Evolutionary conservation across 352 stramenopile genomes (phyloP), one percentile per base, ranked within the genome.

Genomic region (Blastocystis sp.): DNA sequence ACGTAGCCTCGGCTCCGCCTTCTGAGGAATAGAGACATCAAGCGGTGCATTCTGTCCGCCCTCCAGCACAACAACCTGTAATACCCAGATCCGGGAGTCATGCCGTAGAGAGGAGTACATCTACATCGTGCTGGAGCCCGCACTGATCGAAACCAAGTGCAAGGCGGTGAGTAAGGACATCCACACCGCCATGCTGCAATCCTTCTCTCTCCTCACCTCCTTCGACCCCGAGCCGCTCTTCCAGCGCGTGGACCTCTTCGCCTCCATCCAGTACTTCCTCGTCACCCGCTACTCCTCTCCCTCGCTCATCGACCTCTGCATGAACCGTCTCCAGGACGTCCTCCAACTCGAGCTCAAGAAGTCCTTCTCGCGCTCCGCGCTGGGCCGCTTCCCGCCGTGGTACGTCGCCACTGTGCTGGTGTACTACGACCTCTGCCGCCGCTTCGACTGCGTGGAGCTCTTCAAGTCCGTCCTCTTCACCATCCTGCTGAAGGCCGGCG

Each of bases 351-450:
- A 84, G 40, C 59, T 84, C 4, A 24, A 34, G 38, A 11, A 60
- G 40, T 68, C 57, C 7, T 63, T 54, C 34, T 19, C 57, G 24
- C 57, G 34, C 10, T 38, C 60, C 17, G n/a, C 28, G 57, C 21
- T 52, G 17, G 74, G 69, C 24, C 74, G 74, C 14, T 84, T 84
- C 45, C 48, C 74, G 14, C 74, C 74, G 9, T 3, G 10, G 61
- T 84, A 69, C 57, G 40, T 84, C 42, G 74, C 74, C 14, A 70
- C 61, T 17, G 34, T 84, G 40, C 52, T 70, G 7, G 60, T 84
- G n/a, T 9, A 69, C n/a, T 84, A 68, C 61, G 74, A 84, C 24
- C 57, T 84, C n/a, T 84, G 74, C 74, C 45, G 9, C 54, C 3
- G 45, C 21, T 68, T 68, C 28, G 57, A 84, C 54, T 43, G 38